Percentiles rank a stretch among this genome's conserved stretches.
These are phyloP conservation scores for Solanum sejunctum DNA, from an alignment of 257 asterid species.

Conservation along the genomic window DNA sequence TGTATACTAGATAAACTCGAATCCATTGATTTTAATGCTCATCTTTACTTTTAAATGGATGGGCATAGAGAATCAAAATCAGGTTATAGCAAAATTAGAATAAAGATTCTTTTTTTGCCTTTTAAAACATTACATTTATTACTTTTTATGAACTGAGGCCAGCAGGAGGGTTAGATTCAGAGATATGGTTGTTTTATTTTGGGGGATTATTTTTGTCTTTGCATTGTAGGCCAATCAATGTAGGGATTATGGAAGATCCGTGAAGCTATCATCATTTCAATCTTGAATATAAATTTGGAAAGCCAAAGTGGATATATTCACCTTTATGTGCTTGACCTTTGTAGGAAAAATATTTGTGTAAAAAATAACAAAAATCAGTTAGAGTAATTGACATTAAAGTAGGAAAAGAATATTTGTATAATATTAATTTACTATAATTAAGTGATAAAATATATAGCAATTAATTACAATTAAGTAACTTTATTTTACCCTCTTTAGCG, in stretches of 20 bases:
- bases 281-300: neutral
- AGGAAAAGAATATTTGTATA: neutral
- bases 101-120: conserved; percentile 2
- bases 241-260: neutral
- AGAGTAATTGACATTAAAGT: neutral
- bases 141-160: conserved; percentile 18
- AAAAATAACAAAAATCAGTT: neutral
- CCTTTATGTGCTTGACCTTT: neutral
- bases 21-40: neutral
- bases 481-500: neutral
- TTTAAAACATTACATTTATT: neutral
- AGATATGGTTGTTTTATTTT: conserved; percentile 12
- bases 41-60: neutral
- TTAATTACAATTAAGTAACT: neutral
- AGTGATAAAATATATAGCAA: neutral
- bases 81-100: neutral
- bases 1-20: neutral
- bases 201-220: conserved; percentile 29
- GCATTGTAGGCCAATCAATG: conserved; percentile 11
- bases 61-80: conserved; percentile 1
- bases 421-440: neutral
- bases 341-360: neutral
- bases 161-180: conserved; percentile 29
- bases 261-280: conserved; percentile 8
- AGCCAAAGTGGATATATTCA: neutral